Percentiles rank a stretch among this genome's conserved stretches.
These are phyloP conservation scores for Cenchrus fungigraminus DNA, from an alignment of 176 grass and related monocot species.

Conservation along the genomic window DNA sequence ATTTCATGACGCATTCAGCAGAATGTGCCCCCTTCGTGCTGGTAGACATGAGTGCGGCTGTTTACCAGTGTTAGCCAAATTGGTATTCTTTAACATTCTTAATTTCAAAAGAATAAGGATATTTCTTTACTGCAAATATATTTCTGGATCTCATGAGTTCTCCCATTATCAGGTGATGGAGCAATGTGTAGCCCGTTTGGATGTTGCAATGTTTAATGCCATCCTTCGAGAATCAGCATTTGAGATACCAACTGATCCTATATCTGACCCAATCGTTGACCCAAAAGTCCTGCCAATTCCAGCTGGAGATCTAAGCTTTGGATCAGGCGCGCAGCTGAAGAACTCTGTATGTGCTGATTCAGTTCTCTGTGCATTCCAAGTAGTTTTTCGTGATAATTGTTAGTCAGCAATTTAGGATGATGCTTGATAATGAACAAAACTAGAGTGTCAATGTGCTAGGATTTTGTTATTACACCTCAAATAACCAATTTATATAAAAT, in stretches of 20 bases:
- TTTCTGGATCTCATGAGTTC: constrained; percentile 23
- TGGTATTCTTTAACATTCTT: constrained; percentile 60
- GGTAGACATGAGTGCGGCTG: constrained; percentile 84
- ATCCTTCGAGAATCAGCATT: constrained; percentile 87
- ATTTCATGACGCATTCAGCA: constrained; percentile 76
- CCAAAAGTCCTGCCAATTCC: constrained; percentile 89
- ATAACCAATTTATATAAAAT: constrained; percentile 39
- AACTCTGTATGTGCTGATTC: constrained; percentile 74
- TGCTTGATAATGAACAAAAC: constrained; percentile 29
- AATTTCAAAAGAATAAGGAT: constrained; percentile 21
- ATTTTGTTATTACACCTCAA: constrained; percentile 13
- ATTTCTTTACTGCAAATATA: constrained; percentile 27
- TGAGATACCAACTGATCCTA: constrained; percentile 91
- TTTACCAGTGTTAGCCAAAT: constrained; percentile 75
- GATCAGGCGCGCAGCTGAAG: constrained; percentile 92
- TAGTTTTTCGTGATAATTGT: constrained; percentile 11
- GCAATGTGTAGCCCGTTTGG: constrained; percentile 84
- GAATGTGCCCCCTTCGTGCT: constrained; percentile 83
- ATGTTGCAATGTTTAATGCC: constrained; percentile 98
- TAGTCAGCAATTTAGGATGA: background rate
- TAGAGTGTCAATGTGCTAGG: constrained; percentile 31
- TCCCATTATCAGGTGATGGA: constrained; percentile 83
- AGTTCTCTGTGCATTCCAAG: constrained; percentile 24
- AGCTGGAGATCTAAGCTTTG: constrained; percentile 92
- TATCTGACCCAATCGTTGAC: constrained; percentile 91